Base-by-base conservation (phyloP, 108 stramenopile genomes). In the Asterionellopsis glacialis region DNA sequence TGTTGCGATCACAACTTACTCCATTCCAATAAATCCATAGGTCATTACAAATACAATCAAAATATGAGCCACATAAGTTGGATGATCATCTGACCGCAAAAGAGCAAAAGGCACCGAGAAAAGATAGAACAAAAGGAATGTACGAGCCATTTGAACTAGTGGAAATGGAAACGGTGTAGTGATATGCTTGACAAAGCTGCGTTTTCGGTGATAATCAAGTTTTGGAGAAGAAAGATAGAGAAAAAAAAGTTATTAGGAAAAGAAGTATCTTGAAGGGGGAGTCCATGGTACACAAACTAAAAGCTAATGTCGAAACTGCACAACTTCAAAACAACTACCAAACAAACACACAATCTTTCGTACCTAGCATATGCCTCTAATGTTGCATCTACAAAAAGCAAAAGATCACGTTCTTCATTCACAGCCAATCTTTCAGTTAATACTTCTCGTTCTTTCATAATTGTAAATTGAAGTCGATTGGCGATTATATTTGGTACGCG, bases 141-240 rank as follows among this genome's bases (percentile, higher is more conserved):
- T 67, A 7, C 63, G 74, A 18, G 68, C 23, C 67, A 80, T 72
- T 45, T 73, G 68, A 9, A 75, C 59, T 3, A 73, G 47, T 11
- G 72, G 75, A 38, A 72, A 75, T 9, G 79, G 79, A 13, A 75
- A 62, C 9, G 79, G 79, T 0, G 75, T 80, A 16, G 68, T 73
- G 38, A 64, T 65, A 41, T 68, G 54, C 19, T 69, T 61, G 44
- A n/a, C 19, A 14, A 61, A 16, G 11, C 27, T 54, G 10, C 7
- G 9, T 4, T 4, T 5, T 33, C 33, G 5, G 7, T 2, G 5
- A 33, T 5, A 33, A 33, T 7, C 33, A n/a, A 54, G 4, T 52
- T 52, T 16, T 9, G 9, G 4, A 5, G 6, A 27, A 27, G 53
- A 22, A 16, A n/a, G 53, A 54, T 9, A 16, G 53, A 22, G 6